Base-by-base conservation (phyloP, 2,329 filamentous ascomycete species). In the Dactylellina leptospora region DNA sequence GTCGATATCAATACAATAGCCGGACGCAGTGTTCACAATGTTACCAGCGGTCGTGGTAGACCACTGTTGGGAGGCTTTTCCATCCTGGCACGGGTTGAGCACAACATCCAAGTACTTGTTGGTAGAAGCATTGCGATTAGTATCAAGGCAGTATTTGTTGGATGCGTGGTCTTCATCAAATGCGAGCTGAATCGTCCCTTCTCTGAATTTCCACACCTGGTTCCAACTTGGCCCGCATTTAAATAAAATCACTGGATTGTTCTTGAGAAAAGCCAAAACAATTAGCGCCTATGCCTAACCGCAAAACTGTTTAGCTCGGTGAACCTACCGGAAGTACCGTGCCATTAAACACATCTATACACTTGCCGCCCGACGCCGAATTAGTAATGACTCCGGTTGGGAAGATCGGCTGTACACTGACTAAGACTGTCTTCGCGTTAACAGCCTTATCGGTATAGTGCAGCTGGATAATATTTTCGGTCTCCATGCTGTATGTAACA, bases 151-250 rank as follows among this genome's bases (percentile, higher is more conserved):
- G 27, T 68, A 68, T 28, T 61, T 68, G 30, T 55, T 48, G 10
- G 55, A 61, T 1, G 28, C 42, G 30, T 62, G 56, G 16, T 61
- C 48, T 30, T 58, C 33, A 20, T 73, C 61, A 25, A 73, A 73
- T 0, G 69, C 69, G 2, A 73, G 22, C n/a, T 73, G 61, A n/a
- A 73, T 73, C 5, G 54, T 51, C n/a, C 50, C 61, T 1, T 73
- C 30, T 27, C 58, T 68, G 38, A 73, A 73, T 22, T 73, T 73
- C 69, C 69, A 73, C 10, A 73, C 56, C 44, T 73, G 69, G 25
- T 73, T 73, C 69, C 69, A 73, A n/a, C 28, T 48, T 5, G 69
- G 47, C 8, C 53, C 61, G 25, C 69, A 73, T n/a, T 51, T 68
- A 33, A 55, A 73, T 0, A 73, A 40, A 33, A 73, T 68, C 4